Evolutionary conservation across 2,329 filamentous ascomycete genomes (phyloP), one percentile per base, ranked within the genome.

Genomic region (Aureobasidium sp.): DNA sequence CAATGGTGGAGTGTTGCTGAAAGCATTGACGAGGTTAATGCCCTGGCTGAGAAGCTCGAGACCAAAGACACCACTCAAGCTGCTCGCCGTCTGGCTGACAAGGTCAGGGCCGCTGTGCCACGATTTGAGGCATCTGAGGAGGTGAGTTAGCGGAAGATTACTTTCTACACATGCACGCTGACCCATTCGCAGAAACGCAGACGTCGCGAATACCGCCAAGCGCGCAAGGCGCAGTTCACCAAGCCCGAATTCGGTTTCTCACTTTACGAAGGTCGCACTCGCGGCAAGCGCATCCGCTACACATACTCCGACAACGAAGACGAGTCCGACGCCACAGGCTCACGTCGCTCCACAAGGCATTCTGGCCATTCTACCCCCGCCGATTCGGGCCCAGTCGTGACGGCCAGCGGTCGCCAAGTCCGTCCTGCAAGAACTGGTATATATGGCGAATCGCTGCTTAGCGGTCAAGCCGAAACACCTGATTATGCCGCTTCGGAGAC

Each of bases 1-100:
- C 91, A 90, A 27, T 99, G 94, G 94, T 91, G 90, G 83, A 97
- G 88, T 70, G 86, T 97, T 45, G 94, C 94, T 17, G 91, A 93
- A 7, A 87, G 82, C 53, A 97, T 99, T 53, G 91, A 95, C 5
- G 93, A 97, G 72, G 79, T 97, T 65, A 87, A 84, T 68, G 79
- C 76, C 5, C 78, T 97, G 54, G 88, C 87, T 6, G 85, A 89
- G 54, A 95, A 89, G 72, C 82, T 99, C 11, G 83, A 86, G 58
- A 84, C 81, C 3, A 82, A 84, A 40, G 93, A 97, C 68, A 89
- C 88, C 58, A 89, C 89, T 0, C 90, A 89, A 56, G 89, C 90
- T 71, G 90, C 93, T 0, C 89, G 85, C 69, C 85, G 86, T 63
- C 80, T 97, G 37, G 86, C 88, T 63, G 85, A 88, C 67, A 89